Evolutionary conservation across 495 filamentous ascomycete genomes (phyloP), one percentile per base, ranked within the genome.

Genomic region (Neurospora discreta): DNA sequence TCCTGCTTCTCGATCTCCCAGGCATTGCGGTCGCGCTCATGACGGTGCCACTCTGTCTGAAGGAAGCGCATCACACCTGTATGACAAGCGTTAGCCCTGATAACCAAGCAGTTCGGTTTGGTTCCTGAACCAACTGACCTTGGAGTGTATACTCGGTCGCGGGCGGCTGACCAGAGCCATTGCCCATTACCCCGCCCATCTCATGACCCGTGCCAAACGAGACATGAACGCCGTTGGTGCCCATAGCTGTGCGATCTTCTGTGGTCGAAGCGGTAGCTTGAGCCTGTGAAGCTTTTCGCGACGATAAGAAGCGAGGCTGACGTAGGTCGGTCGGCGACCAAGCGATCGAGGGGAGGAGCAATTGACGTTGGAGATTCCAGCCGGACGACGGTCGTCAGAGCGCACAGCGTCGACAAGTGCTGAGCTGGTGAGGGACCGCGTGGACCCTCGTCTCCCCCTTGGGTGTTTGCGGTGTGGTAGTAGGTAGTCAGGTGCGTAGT

Each of bases 1-100:
- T 98, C 95, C 73, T 96, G 95, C 78, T 93, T 90, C 82, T 99
- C 95, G 79, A 99, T 99, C 78, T 98, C 95, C 95, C 95, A 99
- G 26, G 93, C 91, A 81, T 99, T 99, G 76, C 96, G 91, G 77
- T 97, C 96, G 82, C 95, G 92, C 81, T 99, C 95, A 78, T 98
- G 95, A 74, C 93, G 90, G 81, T 99, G 96, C 95, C 95, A 98
- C 88, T 99, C 95, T 42, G 94, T 95, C 84, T 98, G 96, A 41
- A 99, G 89, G 81, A 98, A 98, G 80, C 95, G 94, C 95, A 99
- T 99, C 42, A 99, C 95, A 78, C 95, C 95, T 98, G 75, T 42
- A 60, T 33, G 41, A 44, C 15, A 30, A 15, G 44, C 26, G 39
- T 76, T 41, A 75, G 78, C 74, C 71, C 30, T 44, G 38, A 38